Evolutionary conservation across 2,329 filamentous ascomycete genomes (phyloP).

Genomic region (Botrytis elliptica): DNA sequence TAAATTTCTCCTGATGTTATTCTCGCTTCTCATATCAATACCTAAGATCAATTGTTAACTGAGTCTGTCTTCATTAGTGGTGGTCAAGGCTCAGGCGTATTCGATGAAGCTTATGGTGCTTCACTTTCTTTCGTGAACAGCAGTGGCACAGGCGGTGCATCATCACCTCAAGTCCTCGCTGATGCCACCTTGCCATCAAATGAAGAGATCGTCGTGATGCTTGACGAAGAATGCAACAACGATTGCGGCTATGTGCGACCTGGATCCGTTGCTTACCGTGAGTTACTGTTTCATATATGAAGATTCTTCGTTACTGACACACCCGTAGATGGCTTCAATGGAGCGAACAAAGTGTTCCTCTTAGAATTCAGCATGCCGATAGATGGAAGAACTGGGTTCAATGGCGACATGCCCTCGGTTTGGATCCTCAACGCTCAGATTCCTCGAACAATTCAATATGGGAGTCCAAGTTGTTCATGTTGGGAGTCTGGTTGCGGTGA

Average conservation of each 20-base stretch:
- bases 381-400: slow-evolving; percentile 48
- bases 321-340: slow-evolving; percentile 64
- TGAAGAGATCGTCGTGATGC: slow-evolving; percentile 52
- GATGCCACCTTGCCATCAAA: slow-evolving; percentile 50
- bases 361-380: slow-evolving; percentile 73
- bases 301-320: slow-evolving; percentile 23
- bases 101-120: slow-evolving; percentile 39
- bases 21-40: background rate
- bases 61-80: slow-evolving; percentile 38
- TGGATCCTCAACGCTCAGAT: slow-evolving; percentile 76
- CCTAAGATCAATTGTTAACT: background rate
- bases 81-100: slow-evolving; percentile 54
- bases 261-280: slow-evolving; percentile 51
- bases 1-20: background rate
- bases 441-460: slow-evolving; percentile 68
- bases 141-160: slow-evolving; percentile 47
- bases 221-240: slow-evolving; percentile 48
- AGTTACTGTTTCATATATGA: slow-evolving; percentile 27
- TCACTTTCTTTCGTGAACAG: slow-evolving; percentile 41
- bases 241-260: slow-evolving; percentile 50
- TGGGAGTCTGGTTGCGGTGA: slow-evolving; percentile 72
- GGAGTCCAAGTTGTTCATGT: slow-evolving; percentile 63
- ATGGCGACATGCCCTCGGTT: slow-evolving; percentile 68
- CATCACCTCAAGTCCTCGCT: slow-evolving; percentile 49
- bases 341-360: slow-evolving; percentile 69